Percentiles rank a stretch among this genome's conserved stretches.
Conservation (phyloP, 2,329 filamentous ascomycete species). For the Fusarium lyarnte region DNA sequence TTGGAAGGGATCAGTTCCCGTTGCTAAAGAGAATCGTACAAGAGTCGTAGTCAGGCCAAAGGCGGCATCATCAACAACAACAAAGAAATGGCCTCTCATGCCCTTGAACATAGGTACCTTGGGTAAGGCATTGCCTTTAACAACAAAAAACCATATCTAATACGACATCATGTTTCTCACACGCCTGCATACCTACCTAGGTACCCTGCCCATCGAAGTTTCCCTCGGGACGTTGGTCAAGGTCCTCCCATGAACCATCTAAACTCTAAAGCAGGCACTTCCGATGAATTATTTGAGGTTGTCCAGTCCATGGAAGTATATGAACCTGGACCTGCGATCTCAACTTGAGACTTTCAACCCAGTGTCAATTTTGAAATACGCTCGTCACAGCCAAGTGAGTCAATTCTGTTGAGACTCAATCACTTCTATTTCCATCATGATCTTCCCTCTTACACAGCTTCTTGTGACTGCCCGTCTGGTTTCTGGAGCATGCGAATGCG, state of each 20-base stretch:
- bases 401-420: background rate
- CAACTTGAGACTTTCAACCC: background rate
- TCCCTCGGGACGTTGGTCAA: background rate
- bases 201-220: background rate
- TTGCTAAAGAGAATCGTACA: background rate
- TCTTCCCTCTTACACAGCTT: slow-evolving; percentile 6
- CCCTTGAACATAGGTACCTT: background rate
- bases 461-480: slow-evolving; percentile 24
- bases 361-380: background rate
- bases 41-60: background rate
- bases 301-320: background rate
- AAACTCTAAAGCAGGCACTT: background rate
- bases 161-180: background rate
- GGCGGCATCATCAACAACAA: background rate
- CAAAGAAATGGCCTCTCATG: background rate
- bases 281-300: background rate
- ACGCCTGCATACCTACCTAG: background rate
- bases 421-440: slow-evolving; percentile 11
- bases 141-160: background rate
- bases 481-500: slow-evolving; percentile 72
- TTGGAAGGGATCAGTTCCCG: background rate
- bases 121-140: background rate
- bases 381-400: background rate
- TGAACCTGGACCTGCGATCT: background rate
- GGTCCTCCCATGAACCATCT: background rate